Evolutionary conservation across 83 land plant species (phyloP).

Genomic region (Diphasiastrum complanatum): DNA sequence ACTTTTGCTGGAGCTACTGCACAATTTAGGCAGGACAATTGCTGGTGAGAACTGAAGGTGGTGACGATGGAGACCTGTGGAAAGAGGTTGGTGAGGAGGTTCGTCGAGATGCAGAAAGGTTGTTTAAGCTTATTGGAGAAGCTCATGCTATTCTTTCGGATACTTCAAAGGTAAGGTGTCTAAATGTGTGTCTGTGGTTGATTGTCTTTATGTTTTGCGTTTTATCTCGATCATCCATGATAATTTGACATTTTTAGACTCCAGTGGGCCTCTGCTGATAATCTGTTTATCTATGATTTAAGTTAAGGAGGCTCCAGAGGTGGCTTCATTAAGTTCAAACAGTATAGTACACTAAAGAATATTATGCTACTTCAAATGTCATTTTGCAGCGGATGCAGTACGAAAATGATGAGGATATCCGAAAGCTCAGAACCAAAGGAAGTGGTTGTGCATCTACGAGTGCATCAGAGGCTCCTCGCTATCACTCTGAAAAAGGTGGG

Average conservation of each 20-base stretch:
- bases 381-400: slow-evolving; percentile 29
- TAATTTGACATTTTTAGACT: too few relatives aligned
- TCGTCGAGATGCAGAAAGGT: too few relatives aligned
- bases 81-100: slow-evolving; percentile 29
- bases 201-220: too few relatives aligned
- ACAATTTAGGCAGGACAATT: slow-evolving; percentile 35
- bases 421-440: slow-evolving; percentile 26
- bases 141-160: slow-evolving; percentile 39
- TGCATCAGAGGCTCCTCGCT: slow-evolving; percentile 10
- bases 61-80: slow-evolving; percentile 28
- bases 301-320: too few relatives aligned
- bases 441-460: not conserved
- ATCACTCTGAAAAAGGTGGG: slow-evolving; percentile 17
- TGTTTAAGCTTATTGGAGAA: slow-evolving; percentile 45
- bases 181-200: too few relatives aligned
- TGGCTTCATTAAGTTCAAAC: too few relatives aligned
- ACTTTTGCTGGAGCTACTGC: not conserved
- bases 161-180: slow-evolving; percentile 35
- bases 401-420: slow-evolving; percentile 33
- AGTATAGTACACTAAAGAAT: too few relatives aligned
- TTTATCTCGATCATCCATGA: too few relatives aligned
- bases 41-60: slow-evolving; percentile 27
- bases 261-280: too few relatives aligned
- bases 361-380: too few relatives aligned
- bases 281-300: too few relatives aligned